Conservation (phyloP, 345 rosid species). For the Linum trigynum region DNA sequence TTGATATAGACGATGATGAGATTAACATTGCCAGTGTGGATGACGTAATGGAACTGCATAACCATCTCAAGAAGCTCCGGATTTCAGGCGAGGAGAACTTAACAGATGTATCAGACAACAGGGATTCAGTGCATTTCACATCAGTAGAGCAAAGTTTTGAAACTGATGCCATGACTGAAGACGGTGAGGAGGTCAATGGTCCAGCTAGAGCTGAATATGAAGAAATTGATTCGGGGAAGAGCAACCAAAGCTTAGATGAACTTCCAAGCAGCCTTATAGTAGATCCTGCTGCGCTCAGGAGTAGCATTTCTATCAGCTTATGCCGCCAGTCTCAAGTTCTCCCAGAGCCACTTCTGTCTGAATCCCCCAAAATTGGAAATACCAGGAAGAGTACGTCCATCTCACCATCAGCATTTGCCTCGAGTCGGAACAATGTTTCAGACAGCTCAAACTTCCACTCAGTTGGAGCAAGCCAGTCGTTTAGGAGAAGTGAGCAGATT, state of each 20-base stretch:
- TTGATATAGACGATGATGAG: conserved; percentile 55
- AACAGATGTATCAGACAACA: conserved; percentile 32
- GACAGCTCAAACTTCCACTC: conserved; percentile 31
- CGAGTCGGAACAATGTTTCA: conserved; percentile 38
- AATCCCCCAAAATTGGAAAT: conserved; percentile 80
- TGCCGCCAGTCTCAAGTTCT: conserved; percentile 45
- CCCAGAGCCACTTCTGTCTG: conserved; percentile 71
- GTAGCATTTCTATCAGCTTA: conserved; percentile 49
- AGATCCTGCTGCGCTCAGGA: conserved; percentile 32
- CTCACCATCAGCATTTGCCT: conserved; percentile 36
- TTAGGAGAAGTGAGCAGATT: conserved; percentile 44
- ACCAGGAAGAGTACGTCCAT: conserved; percentile 53
- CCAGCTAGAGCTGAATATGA: conserved; percentile 42
- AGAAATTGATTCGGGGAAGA: conserved; percentile 30
- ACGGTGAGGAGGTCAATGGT: conserved; percentile 29
- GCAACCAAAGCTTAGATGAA: conserved; percentile 20
- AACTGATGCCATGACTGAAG: conserved; percentile 52
- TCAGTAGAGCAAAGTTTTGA: conserved; percentile 57
- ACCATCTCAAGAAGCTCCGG: conserved; percentile 54
- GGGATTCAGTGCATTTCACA: conserved; percentile 46
- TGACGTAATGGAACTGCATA: conserved; percentile 61
- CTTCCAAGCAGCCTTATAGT: conserved; percentile 13
- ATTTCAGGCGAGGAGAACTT: conserved; percentile 36
- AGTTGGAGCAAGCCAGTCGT: conserved; percentile 23
- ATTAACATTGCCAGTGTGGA: conserved; percentile 44